A percentile compares a stretch with the other conserved stretches of the same genome.
Conservation (phyloP, 192 early-diverging fungal species). For the Funneliformis mosseae region DNA sequence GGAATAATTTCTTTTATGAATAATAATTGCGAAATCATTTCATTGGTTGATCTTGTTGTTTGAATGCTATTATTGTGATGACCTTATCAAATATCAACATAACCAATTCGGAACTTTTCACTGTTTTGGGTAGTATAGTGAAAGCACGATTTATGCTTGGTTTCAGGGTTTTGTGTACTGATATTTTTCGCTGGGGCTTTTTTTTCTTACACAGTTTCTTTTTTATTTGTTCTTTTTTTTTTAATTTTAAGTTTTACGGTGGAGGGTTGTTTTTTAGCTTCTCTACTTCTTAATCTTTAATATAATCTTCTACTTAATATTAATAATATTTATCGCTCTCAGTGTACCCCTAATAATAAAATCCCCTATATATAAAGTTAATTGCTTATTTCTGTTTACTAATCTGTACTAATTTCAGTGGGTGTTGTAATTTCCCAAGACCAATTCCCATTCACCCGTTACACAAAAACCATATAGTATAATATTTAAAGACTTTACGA, state of each 20-base stretch:
- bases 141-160: conserved; percentile 13
- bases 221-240: background rate
- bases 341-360: conserved; percentile 20
- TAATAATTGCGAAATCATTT: background rate
- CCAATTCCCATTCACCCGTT: conserved; percentile 2
- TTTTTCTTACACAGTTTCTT: conserved; percentile 17
- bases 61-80: conserved; percentile 27
- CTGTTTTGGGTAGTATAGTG: conserved; percentile 19
- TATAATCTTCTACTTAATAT: conserved; percentile 27
- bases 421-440: conserved; percentile 18
- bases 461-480: conserved; percentile 24
- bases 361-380: background rate
- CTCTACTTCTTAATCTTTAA: conserved; percentile 29
- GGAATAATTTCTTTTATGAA: conserved; percentile 5
- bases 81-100: conserved; percentile 22
- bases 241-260: conserved; percentile 15
- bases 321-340: conserved; percentile 25
- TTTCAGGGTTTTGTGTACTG: conserved; percentile 14
- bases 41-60: conserved; percentile 20
- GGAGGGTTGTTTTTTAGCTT: conserved; percentile 23
- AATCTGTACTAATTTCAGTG: conserved; percentile 16
- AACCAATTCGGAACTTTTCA: background rate
- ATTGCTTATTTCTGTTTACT: conserved; percentile 9
- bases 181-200: conserved; percentile 17
- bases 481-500: conserved; percentile 24